Evolutionary conservation across 2,329 filamentous ascomycete species (phyloP).

Genomic region (Epichloe amarillans): DNA sequence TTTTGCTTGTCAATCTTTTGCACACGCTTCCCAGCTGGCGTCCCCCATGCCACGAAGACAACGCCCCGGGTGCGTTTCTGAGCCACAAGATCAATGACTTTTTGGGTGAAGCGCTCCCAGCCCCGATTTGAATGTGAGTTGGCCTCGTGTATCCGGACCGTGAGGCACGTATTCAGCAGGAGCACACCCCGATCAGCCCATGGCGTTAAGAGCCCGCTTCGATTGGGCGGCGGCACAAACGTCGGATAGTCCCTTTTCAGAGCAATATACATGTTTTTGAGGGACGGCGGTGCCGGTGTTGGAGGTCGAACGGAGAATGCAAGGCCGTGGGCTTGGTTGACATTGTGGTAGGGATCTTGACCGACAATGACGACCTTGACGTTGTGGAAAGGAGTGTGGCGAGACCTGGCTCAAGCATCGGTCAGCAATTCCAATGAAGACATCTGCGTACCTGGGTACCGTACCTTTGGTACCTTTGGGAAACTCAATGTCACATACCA

Average conservation of each 20-base stretch:
- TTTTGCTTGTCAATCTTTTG: slow-evolving; percentile 52
- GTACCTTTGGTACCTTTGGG: too few species aligned
- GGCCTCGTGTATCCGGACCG: slow-evolving; percentile 77
- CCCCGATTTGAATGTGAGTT: slow-evolving; percentile 76
- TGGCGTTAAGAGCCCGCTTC: slow-evolving; percentile 70
- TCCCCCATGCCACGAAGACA: slow-evolving; percentile 92
- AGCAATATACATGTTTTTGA: slow-evolving; percentile 85
- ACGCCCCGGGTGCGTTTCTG: slow-evolving; percentile 66
- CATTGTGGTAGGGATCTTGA: slow-evolving; percentile 94
- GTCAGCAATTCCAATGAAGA: not conserved
- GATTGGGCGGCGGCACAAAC: slow-evolving; percentile 63
- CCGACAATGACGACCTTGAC: slow-evolving; percentile 91
- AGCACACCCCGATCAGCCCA: slow-evolving; percentile 93
- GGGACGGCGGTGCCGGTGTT: slow-evolving; percentile 74
- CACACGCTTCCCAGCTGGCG: slow-evolving; percentile 68
- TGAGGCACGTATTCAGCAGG: slow-evolving; percentile 88
- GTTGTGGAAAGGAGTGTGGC: slow-evolving; percentile 73
- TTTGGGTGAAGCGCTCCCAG: slow-evolving; percentile 90
- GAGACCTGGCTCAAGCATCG: not conserved
- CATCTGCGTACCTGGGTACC: not conserved
- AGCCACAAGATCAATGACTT: slow-evolving; percentile 76
- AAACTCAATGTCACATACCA: slow-evolving; percentile 46
- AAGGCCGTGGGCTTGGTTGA: slow-evolving; percentile 89
- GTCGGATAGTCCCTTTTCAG: slow-evolving; percentile 78
- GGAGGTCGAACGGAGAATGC: slow-evolving; percentile 91